A percentile compares a stretch with the other conserved stretches of the same genome.
These are phyloP conservation scores for Hansenula lynferdii DNA, from an alignment of 1,139 yeast genomes.

Conservation along the genomic window DNA sequence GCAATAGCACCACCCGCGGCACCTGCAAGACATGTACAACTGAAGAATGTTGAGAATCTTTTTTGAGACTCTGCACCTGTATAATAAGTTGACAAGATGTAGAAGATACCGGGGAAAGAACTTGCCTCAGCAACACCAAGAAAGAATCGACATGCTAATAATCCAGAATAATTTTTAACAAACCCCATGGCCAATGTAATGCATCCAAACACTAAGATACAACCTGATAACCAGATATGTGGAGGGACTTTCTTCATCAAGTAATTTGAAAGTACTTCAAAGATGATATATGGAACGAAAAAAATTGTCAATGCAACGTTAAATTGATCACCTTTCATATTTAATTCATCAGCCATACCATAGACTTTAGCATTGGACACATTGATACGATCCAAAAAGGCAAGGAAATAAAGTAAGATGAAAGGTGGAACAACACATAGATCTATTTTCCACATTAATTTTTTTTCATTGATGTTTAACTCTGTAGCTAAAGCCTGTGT, in stretches of 20 bases:
- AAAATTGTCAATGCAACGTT: conserved; percentile 47
- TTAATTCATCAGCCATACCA: conserved; percentile 43
- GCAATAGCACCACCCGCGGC: conserved; percentile 82
- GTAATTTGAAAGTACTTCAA: conserved; percentile 46
- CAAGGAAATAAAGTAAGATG: conserved; percentile 47
- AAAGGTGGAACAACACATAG: conserved; percentile 49
- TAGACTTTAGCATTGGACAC: conserved; percentile 55
- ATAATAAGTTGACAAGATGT: conserved; percentile 37
- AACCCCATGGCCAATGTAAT: conserved; percentile 45
- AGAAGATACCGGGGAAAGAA: conserved; percentile 44
- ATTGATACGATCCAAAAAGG: conserved; percentile 55
- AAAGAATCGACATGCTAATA: conserved; percentile 41
- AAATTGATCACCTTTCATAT: conserved; percentile 40
- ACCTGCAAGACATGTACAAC: conserved; percentile 53
- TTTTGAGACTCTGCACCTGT: conserved; percentile 37
- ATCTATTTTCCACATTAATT: conserved; percentile 44
- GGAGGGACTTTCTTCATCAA: conserved; percentile 27
- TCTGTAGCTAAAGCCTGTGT: conserved; percentile 37
- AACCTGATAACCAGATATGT: conserved; percentile 23
- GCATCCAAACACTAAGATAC: conserved; percentile 42
- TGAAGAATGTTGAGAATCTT: conserved; percentile 34
- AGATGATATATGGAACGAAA: conserved; percentile 47
- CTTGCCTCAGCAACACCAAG: conserved; percentile 56
- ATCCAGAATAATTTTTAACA: conserved; percentile 39
- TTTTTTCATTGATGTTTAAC: conserved; percentile 37